Percentiles rank a stretch among this genome's conserved stretches.
Conservation (phyloP, 352 stramenopile species). For the Phytopythium sindhum region DNA sequence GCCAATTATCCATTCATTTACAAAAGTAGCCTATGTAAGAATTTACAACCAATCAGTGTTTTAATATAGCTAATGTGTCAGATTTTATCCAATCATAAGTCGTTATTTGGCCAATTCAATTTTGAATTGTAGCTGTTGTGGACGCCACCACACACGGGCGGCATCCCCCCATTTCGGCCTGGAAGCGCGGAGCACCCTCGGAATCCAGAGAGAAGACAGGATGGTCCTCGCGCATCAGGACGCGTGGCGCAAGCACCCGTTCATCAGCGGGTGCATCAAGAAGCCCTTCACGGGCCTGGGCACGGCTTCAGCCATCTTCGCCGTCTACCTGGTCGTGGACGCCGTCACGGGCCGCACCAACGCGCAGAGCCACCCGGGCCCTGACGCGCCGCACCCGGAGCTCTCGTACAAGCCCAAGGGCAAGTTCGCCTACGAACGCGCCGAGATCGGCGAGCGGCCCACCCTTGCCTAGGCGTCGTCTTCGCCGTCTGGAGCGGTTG, state of each 20-base stretch:
- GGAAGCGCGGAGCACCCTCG: constrained; percentile 7
- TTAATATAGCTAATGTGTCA: too few relatives aligned
- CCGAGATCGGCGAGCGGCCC: constrained; percentile 59
- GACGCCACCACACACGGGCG: neutral
- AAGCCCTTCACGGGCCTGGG: constrained; percentile 83
- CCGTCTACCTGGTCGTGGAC: constrained; percentile 75
- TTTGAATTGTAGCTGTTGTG: constrained; percentile 14
- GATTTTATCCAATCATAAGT: neutral
- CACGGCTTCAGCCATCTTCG: constrained; percentile 73
- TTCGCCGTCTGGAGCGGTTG: neutral
- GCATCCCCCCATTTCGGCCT: neutral
- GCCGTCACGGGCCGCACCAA: constrained; percentile 41
- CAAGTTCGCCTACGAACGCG: constrained; percentile 58
- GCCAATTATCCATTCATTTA: neutral
- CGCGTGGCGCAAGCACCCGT: constrained; percentile 86
- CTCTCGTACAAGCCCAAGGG: constrained; percentile 28
- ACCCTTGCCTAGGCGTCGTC: constrained; percentile 22
- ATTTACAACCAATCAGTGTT: neutral
- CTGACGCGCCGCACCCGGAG: constrained; percentile 27
- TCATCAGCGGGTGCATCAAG: constrained; percentile 79
- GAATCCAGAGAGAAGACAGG: constrained; percentile 5
- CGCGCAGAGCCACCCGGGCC: constrained; percentile 23
- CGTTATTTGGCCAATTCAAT: constrained; percentile 12
- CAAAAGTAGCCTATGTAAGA: neutral
- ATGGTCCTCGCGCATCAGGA: constrained; percentile 88